Conservation (phyloP, 2,329 filamentous ascomycete species). For the Calonectria pteridis region DNA sequence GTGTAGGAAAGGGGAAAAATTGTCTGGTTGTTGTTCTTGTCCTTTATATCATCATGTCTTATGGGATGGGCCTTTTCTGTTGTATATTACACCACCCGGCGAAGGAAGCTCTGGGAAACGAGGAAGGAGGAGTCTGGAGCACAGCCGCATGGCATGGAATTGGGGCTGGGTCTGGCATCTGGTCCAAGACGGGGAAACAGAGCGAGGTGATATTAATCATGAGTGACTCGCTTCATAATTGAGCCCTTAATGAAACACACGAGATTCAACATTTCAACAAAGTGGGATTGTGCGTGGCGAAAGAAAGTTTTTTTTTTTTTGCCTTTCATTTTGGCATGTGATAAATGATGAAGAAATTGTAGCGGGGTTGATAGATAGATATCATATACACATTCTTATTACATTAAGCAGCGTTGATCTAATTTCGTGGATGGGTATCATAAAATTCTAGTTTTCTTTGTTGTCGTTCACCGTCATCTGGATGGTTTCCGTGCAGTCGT, state of each 20-base stretch:
- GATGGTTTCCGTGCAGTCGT: background rate
- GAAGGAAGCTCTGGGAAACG: slow-evolving; percentile 29
- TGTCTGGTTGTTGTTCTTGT: background rate
- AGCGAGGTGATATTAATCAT: slow-evolving; percentile 5
- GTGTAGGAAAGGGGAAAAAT: slow-evolving; percentile 20
- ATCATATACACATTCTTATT: background rate
- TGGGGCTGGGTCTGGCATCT: slow-evolving; percentile 40
- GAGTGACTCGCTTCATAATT: background rate
- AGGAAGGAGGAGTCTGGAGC: slow-evolving; percentile 37
- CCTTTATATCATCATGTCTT: slow-evolving; percentile 27
- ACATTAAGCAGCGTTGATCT: background rate
- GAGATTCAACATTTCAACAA: slow-evolving; percentile 1
- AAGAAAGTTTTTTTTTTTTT: background rate
- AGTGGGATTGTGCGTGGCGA: background rate
- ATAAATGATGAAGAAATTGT: no score
- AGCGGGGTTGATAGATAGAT: no score
- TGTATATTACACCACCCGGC: slow-evolving; percentile 35
- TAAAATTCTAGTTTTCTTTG: background rate
- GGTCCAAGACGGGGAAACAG: slow-evolving; percentile 8
- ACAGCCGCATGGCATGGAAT: slow-evolving; percentile 32
- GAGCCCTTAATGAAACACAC: slow-evolving; percentile 5
- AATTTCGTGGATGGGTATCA: slow-evolving; percentile 1
- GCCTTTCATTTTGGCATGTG: background rate
- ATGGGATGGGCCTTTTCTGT: slow-evolving; percentile 21
- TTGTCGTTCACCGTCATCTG: background rate